Evolutionary conservation across 116 monocot genomes (phyloP), one percentile per base, ranked within the genome.

Genomic region (Trichopus zeylanicus): DNA sequence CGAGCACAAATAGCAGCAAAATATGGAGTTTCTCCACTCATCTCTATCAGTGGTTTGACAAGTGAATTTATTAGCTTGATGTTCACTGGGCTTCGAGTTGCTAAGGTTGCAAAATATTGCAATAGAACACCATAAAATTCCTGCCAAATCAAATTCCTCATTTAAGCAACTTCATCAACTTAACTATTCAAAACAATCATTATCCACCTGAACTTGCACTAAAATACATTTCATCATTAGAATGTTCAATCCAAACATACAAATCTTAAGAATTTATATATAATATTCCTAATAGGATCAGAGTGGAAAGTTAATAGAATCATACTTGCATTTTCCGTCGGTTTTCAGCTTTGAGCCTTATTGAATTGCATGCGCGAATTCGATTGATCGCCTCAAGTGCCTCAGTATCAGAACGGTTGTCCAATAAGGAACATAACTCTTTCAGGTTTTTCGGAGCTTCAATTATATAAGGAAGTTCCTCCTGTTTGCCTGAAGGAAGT

Each of bases 1-100:
- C 91, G 71, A 18, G 91, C 97, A 78, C 87, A 87, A 63, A 91
- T 81, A 18, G 97, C 81, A 29, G 97, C 87, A 71, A 81, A 97
- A 80, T 75, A 97, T 61, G 97, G 97, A 66, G 75, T 87, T 31
- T 97, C 97, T 6, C 35, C 55, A 56, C 87, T 85, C 73, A 85
- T 97, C 67, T 97, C 97, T 33, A 97, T 61, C 53, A 97, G 64
- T 48, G 97, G 84, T 71, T 77, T 87, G 11, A 91, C 87, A 63
- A 97, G 69, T 11, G 75, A 61, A 75, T 91, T 82, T 49, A 97
- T 67, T 46, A 77, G 57, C 18, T 62, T 80, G 34, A 82, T n/a
- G 46, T 70, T 82, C 29, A 91, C 27, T 33, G 88, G 91, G 28
- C 60, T 79, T 66, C 33, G 79, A 29, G 64, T 71, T 39, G 82